Evolutionary conservation across 805 yeast species (phyloP).

Genomic region (Scheffersomyces lignosus): DNA sequence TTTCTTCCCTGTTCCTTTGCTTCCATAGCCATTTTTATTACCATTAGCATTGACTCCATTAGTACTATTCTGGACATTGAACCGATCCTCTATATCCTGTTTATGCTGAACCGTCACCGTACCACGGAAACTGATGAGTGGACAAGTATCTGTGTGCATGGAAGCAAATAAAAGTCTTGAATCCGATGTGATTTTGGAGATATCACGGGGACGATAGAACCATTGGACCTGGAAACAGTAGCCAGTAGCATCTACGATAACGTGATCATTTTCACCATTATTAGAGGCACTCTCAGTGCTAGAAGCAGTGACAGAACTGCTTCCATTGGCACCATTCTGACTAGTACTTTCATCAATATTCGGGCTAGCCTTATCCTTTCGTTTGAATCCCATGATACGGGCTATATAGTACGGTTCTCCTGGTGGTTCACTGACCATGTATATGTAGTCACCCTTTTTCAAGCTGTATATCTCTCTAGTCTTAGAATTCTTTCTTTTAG

Average conservation of each 20-base stretch:
- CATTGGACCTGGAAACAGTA: conserved; percentile 76
- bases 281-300: too few species aligned
- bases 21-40: neutral
- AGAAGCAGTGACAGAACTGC: neutral
- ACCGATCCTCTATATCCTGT: conserved; percentile 56
- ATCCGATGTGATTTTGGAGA: conserved; percentile 64
- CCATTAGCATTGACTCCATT: neutral
- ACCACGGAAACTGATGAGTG: conserved; percentile 74
- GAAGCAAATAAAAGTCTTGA: conserved; percentile 80
- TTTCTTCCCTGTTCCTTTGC: neutral
- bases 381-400: conserved; percentile 68
- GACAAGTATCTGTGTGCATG: conserved; percentile 83
- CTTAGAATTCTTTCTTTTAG: conserved; percentile 1
- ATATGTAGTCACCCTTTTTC: conserved; percentile 66
- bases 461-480: conserved; percentile 30
- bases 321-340: neutral
- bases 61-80: conserved; percentile 2
- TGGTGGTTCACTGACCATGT: conserved; percentile 87
- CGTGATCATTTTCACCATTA: too few species aligned
- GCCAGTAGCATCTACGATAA: conserved; percentile 50
- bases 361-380: conserved; percentile 9
- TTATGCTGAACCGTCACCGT: conserved; percentile 67
- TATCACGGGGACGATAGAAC: conserved; percentile 88
- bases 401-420: conserved; percentile 94
- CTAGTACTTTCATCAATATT: neutral